Conservation (phyloP, 1,284 basidiomycete species). For the Pseudozyma sp. region DNA sequence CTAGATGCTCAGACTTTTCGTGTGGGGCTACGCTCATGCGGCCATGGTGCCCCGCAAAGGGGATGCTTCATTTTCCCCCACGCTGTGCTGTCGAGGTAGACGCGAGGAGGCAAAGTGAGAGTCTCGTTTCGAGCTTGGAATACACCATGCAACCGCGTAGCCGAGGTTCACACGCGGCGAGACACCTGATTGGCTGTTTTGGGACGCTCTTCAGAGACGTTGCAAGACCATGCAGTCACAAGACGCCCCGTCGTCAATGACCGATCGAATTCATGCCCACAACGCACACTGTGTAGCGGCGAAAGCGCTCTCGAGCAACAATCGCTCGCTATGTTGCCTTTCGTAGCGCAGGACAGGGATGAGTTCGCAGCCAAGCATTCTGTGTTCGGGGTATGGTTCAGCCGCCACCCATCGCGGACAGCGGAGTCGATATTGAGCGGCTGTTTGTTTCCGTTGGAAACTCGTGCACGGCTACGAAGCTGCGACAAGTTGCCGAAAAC, state of each 20-base stretch:
- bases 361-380: neutral
- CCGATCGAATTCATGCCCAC: neutral
- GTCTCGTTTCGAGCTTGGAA: neutral
- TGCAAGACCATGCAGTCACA: neutral
- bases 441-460: conserved; percentile 1
- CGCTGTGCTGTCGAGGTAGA: neutral
- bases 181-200: conserved; percentile 4
- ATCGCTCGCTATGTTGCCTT: too few species aligned
- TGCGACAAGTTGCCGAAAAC: too few species aligned
- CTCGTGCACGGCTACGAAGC: neutral
- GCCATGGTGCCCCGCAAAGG: conserved; percentile 5
- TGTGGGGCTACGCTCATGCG: conserved; percentile 9
- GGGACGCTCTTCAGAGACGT: too few species aligned
- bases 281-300: too few species aligned
- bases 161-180: conserved; percentile 4
- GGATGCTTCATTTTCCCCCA: neutral
- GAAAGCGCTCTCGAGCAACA: too few species aligned
- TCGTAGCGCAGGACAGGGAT: neutral
- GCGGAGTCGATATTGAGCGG: neutral
- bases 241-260: neutral
- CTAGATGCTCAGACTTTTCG: neutral
- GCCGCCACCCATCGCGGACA: neutral
- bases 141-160: neutral
- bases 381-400: neutral
- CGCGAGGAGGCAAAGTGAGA: conserved; percentile 2